Base-by-base conservation (phyloP, 2,329 filamentous ascomycete genomes). In the Penicillium sp. region DNA sequence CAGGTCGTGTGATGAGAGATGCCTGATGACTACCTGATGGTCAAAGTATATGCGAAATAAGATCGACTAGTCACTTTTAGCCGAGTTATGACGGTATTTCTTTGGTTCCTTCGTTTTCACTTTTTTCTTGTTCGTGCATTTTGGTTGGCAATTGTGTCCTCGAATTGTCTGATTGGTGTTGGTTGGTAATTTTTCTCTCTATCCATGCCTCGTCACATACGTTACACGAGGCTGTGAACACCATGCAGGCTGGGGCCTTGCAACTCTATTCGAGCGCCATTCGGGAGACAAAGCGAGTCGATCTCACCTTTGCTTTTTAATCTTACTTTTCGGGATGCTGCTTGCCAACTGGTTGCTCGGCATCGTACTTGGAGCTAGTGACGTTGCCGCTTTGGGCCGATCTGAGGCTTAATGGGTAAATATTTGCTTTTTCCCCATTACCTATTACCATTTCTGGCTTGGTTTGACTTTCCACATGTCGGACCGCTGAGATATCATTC, bases 1-100 rank as follows among this genome's bases (percentile, higher is more conserved):
- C 52, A 54, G 52, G 52, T 54, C 52, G 52, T 54, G 52, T 54
- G 52, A 54, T 54, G 52, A 42, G 40, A 49, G 39, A 54, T 54
- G 42, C 52, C 52, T 54, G 47, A 50, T 54, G 52, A 54, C 52
- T 54, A 54, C 52, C 47, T 50, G 42, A 50, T 54, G 45, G 31
- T 49, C 18, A 44, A 54, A 52, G 46, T 43, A 44, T 42, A 54
- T 40, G 52, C 21, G 27, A n/a, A 31, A 39, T 21, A 16, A 49
- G 50, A 49, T 53, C 50, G 38, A 14, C 38, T 22, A 27, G 18
- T 50, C 40, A 39, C 43, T 16, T 34, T 27, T 50, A 45, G 32
- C 24, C 47, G 42, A 45, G 27, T 11, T 27, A 45, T 40, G 27
- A 44, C 42, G 38, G 44, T 36, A 7, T 14, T 34, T 14, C 31